Percentiles rank a stretch among this genome's conserved stretches.
Conservation (phyloP, 2,329 filamentous ascomycete genomes). For the Calonectria crousiana region DNA sequence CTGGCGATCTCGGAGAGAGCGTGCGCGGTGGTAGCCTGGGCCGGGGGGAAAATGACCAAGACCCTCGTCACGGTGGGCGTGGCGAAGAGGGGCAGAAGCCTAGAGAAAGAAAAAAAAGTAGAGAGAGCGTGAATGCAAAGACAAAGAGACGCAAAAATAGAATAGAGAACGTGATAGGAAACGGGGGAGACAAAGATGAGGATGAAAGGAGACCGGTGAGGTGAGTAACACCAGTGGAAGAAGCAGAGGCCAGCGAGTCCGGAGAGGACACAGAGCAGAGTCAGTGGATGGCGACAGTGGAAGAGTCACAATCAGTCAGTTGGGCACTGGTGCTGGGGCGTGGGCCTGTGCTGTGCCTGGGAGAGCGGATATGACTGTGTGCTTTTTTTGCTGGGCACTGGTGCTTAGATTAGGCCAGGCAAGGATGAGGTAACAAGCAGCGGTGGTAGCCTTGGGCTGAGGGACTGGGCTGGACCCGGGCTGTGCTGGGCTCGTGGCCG, state of each 20-base stretch:
- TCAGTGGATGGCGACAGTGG: conserved; percentile 33
- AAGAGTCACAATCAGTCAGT: conserved; percentile 42
- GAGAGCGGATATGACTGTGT: conserved; percentile 22
- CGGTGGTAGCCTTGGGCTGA: conserved; percentile 33
- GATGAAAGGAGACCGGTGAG: conserved; percentile 34
- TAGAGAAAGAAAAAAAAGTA: conserved; percentile 32
- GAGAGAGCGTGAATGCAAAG: conserved; percentile 25
- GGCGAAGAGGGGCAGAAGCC: conserved; percentile 44
- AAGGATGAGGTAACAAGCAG: conserved; percentile 9
- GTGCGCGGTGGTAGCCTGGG: conserved; percentile 45
- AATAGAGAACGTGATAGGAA: conserved; percentile 22
- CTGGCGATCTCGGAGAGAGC: conserved; percentile 55
- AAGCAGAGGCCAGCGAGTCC: conserved; percentile 40
- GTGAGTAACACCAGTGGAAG: conserved; percentile 41
- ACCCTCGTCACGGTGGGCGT: conserved; percentile 40
- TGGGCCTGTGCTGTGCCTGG: conserved; percentile 19
- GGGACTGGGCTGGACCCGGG: conserved; percentile 35
- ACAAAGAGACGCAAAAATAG: conserved; percentile 20
- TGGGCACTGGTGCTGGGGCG: conserved; percentile 22
- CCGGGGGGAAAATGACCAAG: conserved; percentile 42
- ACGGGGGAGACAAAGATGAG: conserved; percentile 11
- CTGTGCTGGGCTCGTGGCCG: conserved; percentile 36
- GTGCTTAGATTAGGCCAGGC: conserved; percentile 10
- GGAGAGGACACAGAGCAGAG: conserved; percentile 39
- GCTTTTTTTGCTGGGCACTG: conserved; percentile 12